These are phyloP conservation scores for Phytophthora megakarya DNA, from an alignment of 352 stramenopile genomes.

Conservation along the genomic window DNA sequence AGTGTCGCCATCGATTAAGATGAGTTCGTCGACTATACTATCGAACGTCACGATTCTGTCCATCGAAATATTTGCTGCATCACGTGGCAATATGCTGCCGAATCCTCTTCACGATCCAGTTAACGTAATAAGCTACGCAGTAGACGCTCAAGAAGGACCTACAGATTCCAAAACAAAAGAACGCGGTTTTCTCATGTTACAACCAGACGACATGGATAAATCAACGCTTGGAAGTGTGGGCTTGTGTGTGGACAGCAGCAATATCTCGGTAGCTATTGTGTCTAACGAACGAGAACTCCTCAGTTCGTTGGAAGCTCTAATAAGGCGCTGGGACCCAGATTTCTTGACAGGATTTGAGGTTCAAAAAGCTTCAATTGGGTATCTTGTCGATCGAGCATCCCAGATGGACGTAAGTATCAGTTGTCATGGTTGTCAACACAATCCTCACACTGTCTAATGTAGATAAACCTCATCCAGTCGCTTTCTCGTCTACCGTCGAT, in stretches of 20 bases:
- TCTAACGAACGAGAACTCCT: slow-evolving; percentile 69
- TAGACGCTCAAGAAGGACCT: slow-evolving; percentile 78
- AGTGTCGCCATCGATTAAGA: slow-evolving; percentile 25
- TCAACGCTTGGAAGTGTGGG: slow-evolving; percentile 18
- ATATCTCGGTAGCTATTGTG: slow-evolving; percentile 36
- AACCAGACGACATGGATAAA: slow-evolving; percentile 25
- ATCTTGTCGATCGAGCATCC: slow-evolving; percentile 69
- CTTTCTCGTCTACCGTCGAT: slow-evolving; percentile 62
- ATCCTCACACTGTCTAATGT: slow-evolving; percentile 12
- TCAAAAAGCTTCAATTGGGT: slow-evolving; percentile 79
- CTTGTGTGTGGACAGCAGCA: slow-evolving; percentile 48
- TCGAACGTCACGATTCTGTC: slow-evolving; percentile 85
- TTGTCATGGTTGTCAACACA: not conserved
- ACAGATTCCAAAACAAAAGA: slow-evolving; percentile 54
- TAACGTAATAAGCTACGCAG: slow-evolving; percentile 61
- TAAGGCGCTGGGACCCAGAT: slow-evolving; percentile 86
- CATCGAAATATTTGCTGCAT: slow-evolving; percentile 72
- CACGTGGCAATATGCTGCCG: slow-evolving; percentile 61
- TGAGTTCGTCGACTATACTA: slow-evolving; percentile 32
- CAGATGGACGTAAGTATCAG: slow-evolving; percentile 56
- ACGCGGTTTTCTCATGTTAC: slow-evolving; percentile 53
- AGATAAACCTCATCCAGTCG: slow-evolving; percentile 79
- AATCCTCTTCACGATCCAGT: slow-evolving; percentile 76
- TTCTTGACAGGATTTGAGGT: slow-evolving; percentile 90
- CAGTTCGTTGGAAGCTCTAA: slow-evolving; percentile 48